Percentiles rank a stretch among this genome's conserved stretches.
These are phyloP conservation scores for Neonectria punicea DNA, from an alignment of 2,329 filamentous ascomycete genomes.

Conservation along the genomic window DNA sequence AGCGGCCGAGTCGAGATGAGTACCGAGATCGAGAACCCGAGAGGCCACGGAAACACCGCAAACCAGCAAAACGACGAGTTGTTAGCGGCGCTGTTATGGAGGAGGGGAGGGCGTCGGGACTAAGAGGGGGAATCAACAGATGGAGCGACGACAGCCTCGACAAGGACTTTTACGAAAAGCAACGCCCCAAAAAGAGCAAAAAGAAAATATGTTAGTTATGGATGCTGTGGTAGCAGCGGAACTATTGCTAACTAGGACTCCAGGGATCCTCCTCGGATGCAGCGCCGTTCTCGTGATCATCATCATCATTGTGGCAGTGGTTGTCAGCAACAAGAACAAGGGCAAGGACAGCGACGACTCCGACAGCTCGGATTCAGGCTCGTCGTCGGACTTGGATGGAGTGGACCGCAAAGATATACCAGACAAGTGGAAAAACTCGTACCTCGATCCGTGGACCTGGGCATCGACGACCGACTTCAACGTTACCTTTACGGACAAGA, in stretches of 20 bases:
- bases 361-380: slow-evolving; percentile 38
- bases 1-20: slow-evolving; percentile 41
- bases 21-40: slow-evolving; percentile 37
- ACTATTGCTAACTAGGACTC: slow-evolving; percentile 33
- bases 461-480: slow-evolving; percentile 92
- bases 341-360: slow-evolving; percentile 54
- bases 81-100: slow-evolving; percentile 77
- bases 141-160: slow-evolving; percentile 57
- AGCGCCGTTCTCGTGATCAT: slow-evolving; percentile 69
- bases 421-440: slow-evolving; percentile 74
- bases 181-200: slow-evolving; percentile 59
- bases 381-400: slow-evolving; percentile 56
- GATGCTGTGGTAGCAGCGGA: slow-evolving; percentile 1
- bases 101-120: slow-evolving; percentile 64
- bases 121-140: slow-evolving; percentile 56
- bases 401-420: slow-evolving; percentile 69
- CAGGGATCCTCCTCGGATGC: slow-evolving; percentile 67
- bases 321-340: slow-evolving; percentile 69
- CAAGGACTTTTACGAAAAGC: slow-evolving; percentile 58
- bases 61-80: slow-evolving; percentile 67
- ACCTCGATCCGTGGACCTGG: slow-evolving; percentile 92
- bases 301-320: slow-evolving; percentile 74
- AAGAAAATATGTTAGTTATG: slow-evolving; percentile 69
- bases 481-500: slow-evolving; percentile 87
- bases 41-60: slow-evolving; percentile 49